Evolutionary conservation across 192 early-diverging fungal species (phyloP).

Genomic region (Helicostylum pulchrum): DNA sequence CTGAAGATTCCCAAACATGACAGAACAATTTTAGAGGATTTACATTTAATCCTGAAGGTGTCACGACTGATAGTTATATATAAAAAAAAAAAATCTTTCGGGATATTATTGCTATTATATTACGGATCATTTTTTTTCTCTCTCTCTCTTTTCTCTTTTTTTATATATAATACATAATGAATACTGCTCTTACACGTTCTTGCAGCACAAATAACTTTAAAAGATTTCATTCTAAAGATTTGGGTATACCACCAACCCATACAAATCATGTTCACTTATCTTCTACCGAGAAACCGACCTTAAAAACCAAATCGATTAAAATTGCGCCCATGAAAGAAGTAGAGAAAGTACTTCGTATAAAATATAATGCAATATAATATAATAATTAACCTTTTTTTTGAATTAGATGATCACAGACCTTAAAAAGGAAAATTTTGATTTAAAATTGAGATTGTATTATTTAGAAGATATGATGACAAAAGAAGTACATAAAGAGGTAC

Average conservation of each 20-base stretch:
- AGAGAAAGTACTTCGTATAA: constrained; percentile 3
- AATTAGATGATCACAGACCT: constrained; percentile 12
- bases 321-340: constrained; percentile 10
- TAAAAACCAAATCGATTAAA: neutral
- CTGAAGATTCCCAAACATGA: constrained; percentile 74
- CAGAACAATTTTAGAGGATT: constrained; percentile 95
- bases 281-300: neutral
- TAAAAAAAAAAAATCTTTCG: neutral
- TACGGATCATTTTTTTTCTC: too few species aligned
- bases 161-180: neutral
- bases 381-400: neutral
- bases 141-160: neutral
- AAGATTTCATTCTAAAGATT: neutral
- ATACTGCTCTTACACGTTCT: neutral
- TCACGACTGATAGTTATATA: constrained; percentile 46
- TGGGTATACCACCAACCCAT: constrained; percentile 12
- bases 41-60: constrained; percentile 77
- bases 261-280: too few species aligned
- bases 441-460: constrained; percentile 19
- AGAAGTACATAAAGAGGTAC: neutral
- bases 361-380: neutral
- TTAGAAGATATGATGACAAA: constrained; percentile 7
- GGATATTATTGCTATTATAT: too few species aligned
- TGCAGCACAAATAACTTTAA: neutral
- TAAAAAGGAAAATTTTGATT: constrained; percentile 25